A percentile compares a stretch with the other conserved stretches of the same genome.
Conservation (phyloP, 2,329 filamentous ascomycete species). For the Diaporthe nobilis region DNA sequence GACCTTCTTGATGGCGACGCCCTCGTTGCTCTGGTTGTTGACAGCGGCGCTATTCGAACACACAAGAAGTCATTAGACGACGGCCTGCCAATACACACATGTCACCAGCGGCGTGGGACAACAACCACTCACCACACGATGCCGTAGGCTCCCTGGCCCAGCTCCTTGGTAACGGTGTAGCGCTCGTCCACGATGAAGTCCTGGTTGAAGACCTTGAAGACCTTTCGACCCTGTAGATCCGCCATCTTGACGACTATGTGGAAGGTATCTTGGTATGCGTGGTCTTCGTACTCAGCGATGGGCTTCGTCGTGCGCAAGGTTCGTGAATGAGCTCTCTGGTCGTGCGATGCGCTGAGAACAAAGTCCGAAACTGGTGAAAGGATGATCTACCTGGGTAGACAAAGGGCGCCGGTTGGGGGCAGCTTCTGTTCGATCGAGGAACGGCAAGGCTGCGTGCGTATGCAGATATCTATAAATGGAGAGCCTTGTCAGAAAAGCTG, state of each 20-base stretch:
- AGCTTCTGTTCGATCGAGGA: slow-evolving; percentile 8
- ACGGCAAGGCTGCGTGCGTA: slow-evolving; percentile 21
- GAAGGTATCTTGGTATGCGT: not conserved
- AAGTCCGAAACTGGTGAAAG: slow-evolving; percentile 23
- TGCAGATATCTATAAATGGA: not conserved
- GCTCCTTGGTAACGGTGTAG: slow-evolving; percentile 98
- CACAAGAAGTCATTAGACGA: slow-evolving; percentile 29
- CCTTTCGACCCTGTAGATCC: slow-evolving; percentile 74
- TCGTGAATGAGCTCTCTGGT: not conserved
- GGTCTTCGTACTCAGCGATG: not conserved
- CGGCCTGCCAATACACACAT: not conserved
- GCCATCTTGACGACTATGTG: slow-evolving; percentile 47
- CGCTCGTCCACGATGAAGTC: slow-evolving; percentile 99
- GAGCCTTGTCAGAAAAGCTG: slow-evolving; percentile 23
- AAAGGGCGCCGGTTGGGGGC: slow-evolving; percentile 28
- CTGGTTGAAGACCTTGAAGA: slow-evolving; percentile 99
- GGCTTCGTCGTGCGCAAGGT: not conserved
- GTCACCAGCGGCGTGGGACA: not conserved
- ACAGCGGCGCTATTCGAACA: slow-evolving; percentile 80
- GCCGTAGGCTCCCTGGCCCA: slow-evolving; percentile 97
- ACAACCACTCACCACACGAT: slow-evolving; percentile 88
- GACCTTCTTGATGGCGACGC: slow-evolving; percentile 99
- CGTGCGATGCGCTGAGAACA: not conserved
- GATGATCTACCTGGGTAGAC: slow-evolving; percentile 8
- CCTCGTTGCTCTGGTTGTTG: slow-evolving; percentile 91